These are phyloP conservation scores for Chlorella sp. DNA, from an alignment of 139 green algal genomes.

Conservation along the genomic window DNA sequence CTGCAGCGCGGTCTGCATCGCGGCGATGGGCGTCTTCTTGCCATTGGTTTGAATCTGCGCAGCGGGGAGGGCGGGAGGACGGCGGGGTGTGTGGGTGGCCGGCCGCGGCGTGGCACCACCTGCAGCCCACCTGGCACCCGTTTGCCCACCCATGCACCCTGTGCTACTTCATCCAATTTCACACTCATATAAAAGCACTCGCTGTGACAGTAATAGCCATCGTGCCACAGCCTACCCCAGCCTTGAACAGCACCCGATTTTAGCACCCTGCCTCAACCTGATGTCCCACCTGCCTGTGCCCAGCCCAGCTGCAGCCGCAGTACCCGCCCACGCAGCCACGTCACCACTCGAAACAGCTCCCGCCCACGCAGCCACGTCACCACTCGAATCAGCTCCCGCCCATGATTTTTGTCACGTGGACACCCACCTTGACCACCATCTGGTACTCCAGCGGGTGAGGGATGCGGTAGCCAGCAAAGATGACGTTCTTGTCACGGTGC, in stretches of 20 bases:
- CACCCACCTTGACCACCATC: constrained; percentile 81
- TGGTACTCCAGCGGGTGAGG: constrained; percentile 93
- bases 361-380: too few species aligned
- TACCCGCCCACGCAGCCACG: too few species aligned
- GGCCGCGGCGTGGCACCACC: background rate
- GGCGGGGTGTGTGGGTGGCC: background rate
- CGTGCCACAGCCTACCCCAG: background rate
- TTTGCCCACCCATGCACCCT: background rate
- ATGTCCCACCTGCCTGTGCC: too few species aligned
- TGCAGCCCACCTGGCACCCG: background rate
- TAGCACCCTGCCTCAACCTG: too few species aligned
- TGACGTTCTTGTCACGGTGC: constrained; percentile 72
- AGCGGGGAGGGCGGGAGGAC: background rate
- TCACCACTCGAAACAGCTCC: too few species aligned
- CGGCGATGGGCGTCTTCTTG: constrained; percentile 56
- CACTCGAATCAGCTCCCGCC: too few species aligned
- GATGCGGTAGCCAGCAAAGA: constrained; percentile 95
- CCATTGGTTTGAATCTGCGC: constrained; percentile 69
- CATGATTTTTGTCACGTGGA: too few species aligned
- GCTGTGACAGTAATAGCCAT: background rate
- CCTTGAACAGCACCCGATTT: too few species aligned
- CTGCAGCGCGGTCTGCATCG: constrained; percentile 59
- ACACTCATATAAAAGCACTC: background rate
- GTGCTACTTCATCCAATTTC: background rate
- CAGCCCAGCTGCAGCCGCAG: too few species aligned